Base-by-base conservation (phyloP, 192 early-diverging fungal genomes). In the Backusella parvicylindrica region DNA sequence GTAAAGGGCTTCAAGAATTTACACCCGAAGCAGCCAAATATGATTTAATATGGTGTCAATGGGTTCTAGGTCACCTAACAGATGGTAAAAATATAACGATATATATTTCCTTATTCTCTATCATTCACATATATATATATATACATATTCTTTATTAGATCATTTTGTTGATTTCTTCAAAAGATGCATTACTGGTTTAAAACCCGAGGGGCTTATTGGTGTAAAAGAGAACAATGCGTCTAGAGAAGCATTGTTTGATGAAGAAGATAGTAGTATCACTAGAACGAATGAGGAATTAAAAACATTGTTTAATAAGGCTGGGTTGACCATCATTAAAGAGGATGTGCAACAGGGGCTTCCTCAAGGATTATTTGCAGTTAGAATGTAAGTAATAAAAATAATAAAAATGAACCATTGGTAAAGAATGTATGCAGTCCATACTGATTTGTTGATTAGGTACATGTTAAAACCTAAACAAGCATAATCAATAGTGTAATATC, bases 31-130 rank as follows among this genome's bases (percentile, higher is more conserved):
- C 84, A 23, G 84, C 81, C 1, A 84, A 89, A 21, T 99, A 98
- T 82, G 95, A 97, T 73, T 82, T 96, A n/a, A 95, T 99, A 37
- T 99, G 97, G 97, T 95, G 92, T 78, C 97, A 99, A 82, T 99
- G 97, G 97, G 96, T 98, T 1, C 82, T 99, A 28, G 91, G 93
- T 28, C 96, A 98, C 82, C 85, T 98, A 72, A 97, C 92, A 2
- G 94, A 98, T 76, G 91, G 93, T 94, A 84, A 64, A 72, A 35
- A 5, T 0, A 64, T 3, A 6, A 11, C 30, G 21, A 43, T 9
- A 37, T 56, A 36, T 28, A 47, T 26, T 30, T 30, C 31, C n/a
- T 12, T 31, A 31, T 31, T 2, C 21, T n/a, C 12, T 47, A 7
- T 35, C 33, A 35, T 35, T 35, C 11, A 15, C 13, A 41, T 50